phyloP scores from a whole-genome alignment of 2,329 filamentous ascomycete species.

The Hypoxylon sp. region DNA sequence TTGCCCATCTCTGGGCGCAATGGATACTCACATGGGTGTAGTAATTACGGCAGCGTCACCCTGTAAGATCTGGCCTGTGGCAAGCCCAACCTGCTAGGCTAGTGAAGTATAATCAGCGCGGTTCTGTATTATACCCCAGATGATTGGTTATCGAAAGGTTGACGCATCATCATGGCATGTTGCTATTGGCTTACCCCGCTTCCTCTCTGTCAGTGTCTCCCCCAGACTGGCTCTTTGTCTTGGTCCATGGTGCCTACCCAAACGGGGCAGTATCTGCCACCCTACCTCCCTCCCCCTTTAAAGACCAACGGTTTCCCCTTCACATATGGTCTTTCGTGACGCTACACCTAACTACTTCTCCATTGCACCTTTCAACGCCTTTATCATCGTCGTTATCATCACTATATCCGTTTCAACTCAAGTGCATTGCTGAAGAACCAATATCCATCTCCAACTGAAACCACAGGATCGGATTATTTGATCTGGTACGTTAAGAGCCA shows the following conservation, averaged over 20 bases:
- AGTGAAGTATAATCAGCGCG: conserved; percentile 43
- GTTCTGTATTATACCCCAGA: conserved; percentile 43
- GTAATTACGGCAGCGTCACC: conserved; percentile 26
- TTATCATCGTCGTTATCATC: conserved; percentile 17
- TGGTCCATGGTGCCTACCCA: conserved; percentile 22
- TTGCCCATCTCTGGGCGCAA: conserved; percentile 24
- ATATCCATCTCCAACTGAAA: not conserved
- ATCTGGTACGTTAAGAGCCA: conserved; percentile 17
- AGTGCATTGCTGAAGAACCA: conserved; percentile 6
- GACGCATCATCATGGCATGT: conserved; percentile 45
- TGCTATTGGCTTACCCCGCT: conserved; percentile 55
- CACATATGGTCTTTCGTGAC: not conserved
- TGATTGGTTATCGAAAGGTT: conserved; percentile 49
- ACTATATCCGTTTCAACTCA: conserved; percentile 6
- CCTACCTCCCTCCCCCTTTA: conserved; percentile 36
- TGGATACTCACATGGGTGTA: conserved; percentile 20
- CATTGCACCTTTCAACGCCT: conserved; percentile 21
- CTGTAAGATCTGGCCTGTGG: conserved; percentile 34
- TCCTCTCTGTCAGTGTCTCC: conserved; percentile 47
- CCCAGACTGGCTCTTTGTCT: conserved; percentile 36
- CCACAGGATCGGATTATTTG: conserved; percentile 5
- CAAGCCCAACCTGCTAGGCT: conserved; percentile 32
- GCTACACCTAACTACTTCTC: conserved; percentile 24
- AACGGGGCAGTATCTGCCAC: conserved; percentile 18
- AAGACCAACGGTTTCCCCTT: conserved; percentile 30